A percentile compares a stretch with the other conserved stretches of the same genome.
Conservation (phyloP, 2,329 filamentous ascomycete species). For the Epichloe uncinata region DNA sequence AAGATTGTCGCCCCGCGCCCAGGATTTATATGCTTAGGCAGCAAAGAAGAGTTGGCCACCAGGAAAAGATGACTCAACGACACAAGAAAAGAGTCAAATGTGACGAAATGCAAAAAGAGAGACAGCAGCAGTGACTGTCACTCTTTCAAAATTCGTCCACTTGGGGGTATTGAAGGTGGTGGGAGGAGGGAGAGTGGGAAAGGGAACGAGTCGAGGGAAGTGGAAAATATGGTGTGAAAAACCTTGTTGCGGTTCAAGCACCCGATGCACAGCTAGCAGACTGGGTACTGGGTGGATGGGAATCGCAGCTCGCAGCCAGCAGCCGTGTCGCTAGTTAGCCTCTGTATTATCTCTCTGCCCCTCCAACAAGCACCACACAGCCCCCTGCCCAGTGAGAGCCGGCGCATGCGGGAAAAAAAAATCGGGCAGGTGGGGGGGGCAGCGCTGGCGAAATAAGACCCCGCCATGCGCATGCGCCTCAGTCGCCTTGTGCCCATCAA, state of each 20-base stretch:
- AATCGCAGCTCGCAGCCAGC: too few species aligned
- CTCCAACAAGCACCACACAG: neutral
- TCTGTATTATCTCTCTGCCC: neutral
- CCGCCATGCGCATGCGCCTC: conserved; percentile 1
- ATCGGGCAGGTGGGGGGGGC: conserved; percentile 11
- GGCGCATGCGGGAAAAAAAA: conserved; percentile 9
- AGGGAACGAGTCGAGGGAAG: conserved; percentile 11
- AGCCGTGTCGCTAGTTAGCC: neutral
- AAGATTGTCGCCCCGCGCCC: conserved; percentile 29
- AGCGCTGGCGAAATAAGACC: conserved; percentile 4
- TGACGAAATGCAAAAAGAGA: conserved; percentile 20
- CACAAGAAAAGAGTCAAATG: conserved; percentile 13
- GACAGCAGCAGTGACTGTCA: conserved; percentile 30
- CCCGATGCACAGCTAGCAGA: neutral
- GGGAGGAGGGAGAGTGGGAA: conserved; percentile 14
- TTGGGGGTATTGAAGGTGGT: conserved; percentile 13
- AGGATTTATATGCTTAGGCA: conserved; percentile 8
- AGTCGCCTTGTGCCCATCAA: too few species aligned
- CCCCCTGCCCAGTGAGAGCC: conserved; percentile 2
- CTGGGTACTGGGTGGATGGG: too few species aligned
- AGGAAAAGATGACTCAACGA: conserved; percentile 5
- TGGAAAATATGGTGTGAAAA: conserved; percentile 7
- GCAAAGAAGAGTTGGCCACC: conserved; percentile 5
- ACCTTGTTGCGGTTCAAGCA: neutral
- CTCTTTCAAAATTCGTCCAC: conserved; percentile 24